Percentiles rank a stretch among this genome's conserved stretches.
Conservation (phyloP, 169 alveolate genomes). For the Plasmodium cynomolgi region DNA sequence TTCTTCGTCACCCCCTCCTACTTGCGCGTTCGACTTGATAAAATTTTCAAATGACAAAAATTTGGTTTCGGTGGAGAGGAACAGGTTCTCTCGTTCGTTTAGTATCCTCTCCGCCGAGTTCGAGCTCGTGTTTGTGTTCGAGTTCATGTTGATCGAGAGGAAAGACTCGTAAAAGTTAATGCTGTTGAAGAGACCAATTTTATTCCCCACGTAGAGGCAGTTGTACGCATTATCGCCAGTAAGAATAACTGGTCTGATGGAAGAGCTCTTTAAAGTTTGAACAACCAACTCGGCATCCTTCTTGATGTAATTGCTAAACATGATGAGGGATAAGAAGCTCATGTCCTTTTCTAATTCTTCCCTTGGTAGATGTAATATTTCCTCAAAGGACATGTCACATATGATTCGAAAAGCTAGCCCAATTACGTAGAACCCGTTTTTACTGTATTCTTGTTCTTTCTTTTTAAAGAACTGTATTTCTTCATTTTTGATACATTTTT, state of each 20-base stretch:
- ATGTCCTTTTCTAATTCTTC: conserved; percentile 80
- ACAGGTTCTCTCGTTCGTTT: not conserved
- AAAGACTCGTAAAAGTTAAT: conserved; percentile 44
- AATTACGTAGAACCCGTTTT: conserved; percentile 71
- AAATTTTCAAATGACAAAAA: conserved; percentile 66
- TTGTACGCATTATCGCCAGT: conserved; percentile 87
- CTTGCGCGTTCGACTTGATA: conserved; percentile 3
- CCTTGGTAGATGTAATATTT: conserved; percentile 41
- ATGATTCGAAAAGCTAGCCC: conserved; percentile 72
- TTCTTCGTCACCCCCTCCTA: not conserved
- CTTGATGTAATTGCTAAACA: conserved; percentile 83
- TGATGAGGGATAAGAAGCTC: conserved; percentile 77
- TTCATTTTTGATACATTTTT: conserved; percentile 49
- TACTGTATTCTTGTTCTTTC: conserved; percentile 75
- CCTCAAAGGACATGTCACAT: not conserved
- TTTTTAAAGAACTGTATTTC: conserved; percentile 44
- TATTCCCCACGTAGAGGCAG: conserved; percentile 82
- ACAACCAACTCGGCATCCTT: conserved; percentile 78
- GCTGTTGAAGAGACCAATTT: conserved; percentile 77
- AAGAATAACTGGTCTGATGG: conserved; percentile 83
- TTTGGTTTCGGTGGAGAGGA: conserved; percentile 5
- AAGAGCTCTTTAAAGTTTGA: conserved; percentile 79
- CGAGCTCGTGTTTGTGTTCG: not conserved
- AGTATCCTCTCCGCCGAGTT: not conserved
- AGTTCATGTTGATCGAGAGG: conserved; percentile 22